Percentiles rank a stretch among this genome's conserved stretches.
Evolutionary conservation across 2,329 filamentous ascomycete genomes (phyloP).

Genomic region (Fusarium nelsonii): DNA sequence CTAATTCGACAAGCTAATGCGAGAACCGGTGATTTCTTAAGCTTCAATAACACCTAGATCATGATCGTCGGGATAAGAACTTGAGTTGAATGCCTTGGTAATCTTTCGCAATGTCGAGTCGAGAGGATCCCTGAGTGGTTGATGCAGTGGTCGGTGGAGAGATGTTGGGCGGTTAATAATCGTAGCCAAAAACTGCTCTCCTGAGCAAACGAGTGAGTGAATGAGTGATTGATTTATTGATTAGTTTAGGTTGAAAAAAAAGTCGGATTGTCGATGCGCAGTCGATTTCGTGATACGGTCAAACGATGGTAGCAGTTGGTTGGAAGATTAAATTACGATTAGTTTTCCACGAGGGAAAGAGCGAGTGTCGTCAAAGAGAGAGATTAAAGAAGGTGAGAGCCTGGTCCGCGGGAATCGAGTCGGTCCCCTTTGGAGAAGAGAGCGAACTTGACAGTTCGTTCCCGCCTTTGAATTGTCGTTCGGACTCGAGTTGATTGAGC

Average conservation of each 20-base stretch:
- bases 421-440: conserved; percentile 31
- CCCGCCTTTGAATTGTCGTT: conserved; percentile 44
- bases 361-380: conserved; percentile 36
- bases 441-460: conserved; percentile 43
- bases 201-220: conserved; percentile 41
- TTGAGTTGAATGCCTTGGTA: conserved; percentile 19
- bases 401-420: conserved; percentile 36
- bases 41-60: conserved; percentile 33
- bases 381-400: conserved; percentile 41
- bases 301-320: conserved; percentile 47
- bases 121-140: conserved; percentile 17
- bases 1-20: conserved; percentile 25
- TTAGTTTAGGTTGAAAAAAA: conserved; percentile 31
- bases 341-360: conserved; percentile 37
- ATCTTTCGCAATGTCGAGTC: conserved; percentile 18
- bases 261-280: conserved; percentile 28
- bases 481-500: conserved; percentile 33
- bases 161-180: conserved; percentile 48
- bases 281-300: conserved; percentile 32
- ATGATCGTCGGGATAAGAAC: conserved; percentile 40
- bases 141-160: conserved; percentile 43
- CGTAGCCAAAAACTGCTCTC: conserved; percentile 51
- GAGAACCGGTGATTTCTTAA: conserved; percentile 21
- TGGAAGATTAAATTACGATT: conserved; percentile 47
- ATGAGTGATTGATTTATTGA: conserved; percentile 31